Evolutionary conservation across 164 flowering plant genomes (phyloP), one percentile per base, ranked within the genome.

Genomic region (Platanus orientalis): DNA sequence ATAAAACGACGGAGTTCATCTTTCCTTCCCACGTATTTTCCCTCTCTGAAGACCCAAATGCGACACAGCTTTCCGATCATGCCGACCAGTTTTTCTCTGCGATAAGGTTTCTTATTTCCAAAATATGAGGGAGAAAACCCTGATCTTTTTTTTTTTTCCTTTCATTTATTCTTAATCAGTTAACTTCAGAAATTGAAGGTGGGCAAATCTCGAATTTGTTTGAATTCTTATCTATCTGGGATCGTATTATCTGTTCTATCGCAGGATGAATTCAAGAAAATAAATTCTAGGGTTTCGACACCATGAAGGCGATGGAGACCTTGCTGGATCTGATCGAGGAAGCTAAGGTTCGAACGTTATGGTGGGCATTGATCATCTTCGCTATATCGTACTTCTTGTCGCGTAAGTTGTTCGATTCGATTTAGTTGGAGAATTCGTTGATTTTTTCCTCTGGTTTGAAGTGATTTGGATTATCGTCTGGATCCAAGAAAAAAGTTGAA

Each of bases 291-390:
- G 54, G n/a, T 17, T 58, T 27, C 23, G 70, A 27, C 16, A 73
- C 32, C 45, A 92, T 76, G 96, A 89, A 76, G 79, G 70, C 81
- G 44, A 86, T 88, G 92, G 84, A 80, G 81, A 80, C 75, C 19
- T 44, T 95, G 54, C 81, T 85, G 53, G 99, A 95, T 92, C 96
- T 95, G 70, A 82, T 95, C 55, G 90, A 90, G 65, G 99, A 95
- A 74, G 89, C 81, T 16, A 92, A 90, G 71, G 52, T 83, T 62
- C 91, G 99, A 47, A 76, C 89, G 40, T 80, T 90, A 9, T 88
- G 88, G 80, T 92, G 99, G 99, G 84, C 77, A 49, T 40, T 95
- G 16, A 79, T 82, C 66, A 75, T 92, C 65, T 86, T 90, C 72
- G 75, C 69, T n/a, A 67, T 87, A 26, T 67, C 90, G 16, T 92